Evolutionary conservation across 306 rosid species (phyloP).

Genomic region (Castanea crenata): DNA sequence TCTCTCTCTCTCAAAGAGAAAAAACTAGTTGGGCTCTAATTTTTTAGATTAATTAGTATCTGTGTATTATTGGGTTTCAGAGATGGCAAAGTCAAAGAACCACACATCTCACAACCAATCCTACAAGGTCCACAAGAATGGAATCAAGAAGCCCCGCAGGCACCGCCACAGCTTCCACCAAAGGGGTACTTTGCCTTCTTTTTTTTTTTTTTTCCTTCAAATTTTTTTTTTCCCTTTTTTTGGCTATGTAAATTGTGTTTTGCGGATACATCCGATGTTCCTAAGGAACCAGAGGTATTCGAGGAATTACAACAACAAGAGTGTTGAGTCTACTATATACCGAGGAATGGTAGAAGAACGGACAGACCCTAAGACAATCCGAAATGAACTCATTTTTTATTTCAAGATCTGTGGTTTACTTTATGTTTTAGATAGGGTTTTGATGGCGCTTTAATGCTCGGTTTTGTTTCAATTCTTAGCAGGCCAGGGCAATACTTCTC

Average conservation of each 20-base stretch:
- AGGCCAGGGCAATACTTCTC: not conserved
- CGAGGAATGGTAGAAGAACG: constrained; percentile 55
- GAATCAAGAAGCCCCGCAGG: constrained; percentile 92
- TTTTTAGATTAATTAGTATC: not conserved
- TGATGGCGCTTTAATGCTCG: constrained; percentile 12
- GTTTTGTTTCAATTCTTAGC: constrained; percentile 4
- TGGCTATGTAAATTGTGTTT: not conserved
- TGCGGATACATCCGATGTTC: constrained; percentile 93
- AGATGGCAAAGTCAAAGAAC: constrained; percentile 99
- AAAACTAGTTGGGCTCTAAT: not conserved
- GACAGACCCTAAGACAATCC: not conserved
- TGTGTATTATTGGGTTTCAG: constrained; percentile 29
- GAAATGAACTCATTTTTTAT: not conserved
- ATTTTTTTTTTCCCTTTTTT: not conserved
- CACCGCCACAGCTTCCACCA: constrained; percentile 94
- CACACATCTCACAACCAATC: constrained; percentile 99
- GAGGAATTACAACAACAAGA: constrained; percentile 86
- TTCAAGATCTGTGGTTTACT: not conserved
- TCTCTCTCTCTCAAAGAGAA: not conserved
- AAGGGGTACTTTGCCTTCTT: constrained; percentile 50
- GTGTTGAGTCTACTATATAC: constrained; percentile 35
- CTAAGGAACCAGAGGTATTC: constrained; percentile 99
- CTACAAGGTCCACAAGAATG: constrained; percentile 91
- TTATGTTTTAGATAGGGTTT: constrained; percentile 10
- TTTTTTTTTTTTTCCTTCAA: not conserved